Conservation (phyloP, 441 rosid genomes). For the Gossypium gossypioides region DNA sequence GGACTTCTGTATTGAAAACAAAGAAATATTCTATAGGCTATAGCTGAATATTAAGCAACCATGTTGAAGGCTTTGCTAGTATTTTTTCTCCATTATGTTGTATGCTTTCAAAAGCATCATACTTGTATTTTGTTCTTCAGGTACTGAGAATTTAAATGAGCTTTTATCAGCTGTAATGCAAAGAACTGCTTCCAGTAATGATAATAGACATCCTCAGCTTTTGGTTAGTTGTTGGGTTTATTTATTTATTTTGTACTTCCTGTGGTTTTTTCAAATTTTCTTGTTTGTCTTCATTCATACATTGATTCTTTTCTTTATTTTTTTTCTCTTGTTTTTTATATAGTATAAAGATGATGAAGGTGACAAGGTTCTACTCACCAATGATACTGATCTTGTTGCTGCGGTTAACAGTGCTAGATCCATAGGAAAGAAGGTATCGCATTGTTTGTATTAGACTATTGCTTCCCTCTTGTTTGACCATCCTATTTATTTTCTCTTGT, state of each 20-base stretch:
- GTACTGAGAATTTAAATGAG: slow-evolving; percentile 60
- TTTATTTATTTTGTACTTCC: neutral
- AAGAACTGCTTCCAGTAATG: slow-evolving; percentile 41
- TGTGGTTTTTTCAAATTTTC: neutral
- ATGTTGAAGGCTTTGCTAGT: neutral
- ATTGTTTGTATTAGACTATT: neutral
- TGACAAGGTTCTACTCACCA: slow-evolving; percentile 52
- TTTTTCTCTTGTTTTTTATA: neutral
- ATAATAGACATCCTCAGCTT: slow-evolving; percentile 39
- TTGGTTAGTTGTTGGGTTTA: slow-evolving; percentile 35
- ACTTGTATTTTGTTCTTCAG: slow-evolving; percentile 19
- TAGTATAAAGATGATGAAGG: slow-evolving; percentile 86
- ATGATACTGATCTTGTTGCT: slow-evolving; percentile 59
- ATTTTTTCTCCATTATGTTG: neutral
- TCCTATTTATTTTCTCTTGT: neutral
- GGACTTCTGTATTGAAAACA: neutral
- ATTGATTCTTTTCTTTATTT: neutral
- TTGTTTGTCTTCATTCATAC: neutral
- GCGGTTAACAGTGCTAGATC: slow-evolving; percentile 58
- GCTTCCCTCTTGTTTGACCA: neutral
- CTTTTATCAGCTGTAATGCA: slow-evolving; percentile 44
- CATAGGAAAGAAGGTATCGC: slow-evolving; percentile 45
- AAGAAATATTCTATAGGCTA: neutral
- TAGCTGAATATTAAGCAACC: neutral
- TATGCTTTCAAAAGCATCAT: neutral